Conservation (phyloP, 1,284 basidiomycete genomes). For the Vanrija humicola region DNA sequence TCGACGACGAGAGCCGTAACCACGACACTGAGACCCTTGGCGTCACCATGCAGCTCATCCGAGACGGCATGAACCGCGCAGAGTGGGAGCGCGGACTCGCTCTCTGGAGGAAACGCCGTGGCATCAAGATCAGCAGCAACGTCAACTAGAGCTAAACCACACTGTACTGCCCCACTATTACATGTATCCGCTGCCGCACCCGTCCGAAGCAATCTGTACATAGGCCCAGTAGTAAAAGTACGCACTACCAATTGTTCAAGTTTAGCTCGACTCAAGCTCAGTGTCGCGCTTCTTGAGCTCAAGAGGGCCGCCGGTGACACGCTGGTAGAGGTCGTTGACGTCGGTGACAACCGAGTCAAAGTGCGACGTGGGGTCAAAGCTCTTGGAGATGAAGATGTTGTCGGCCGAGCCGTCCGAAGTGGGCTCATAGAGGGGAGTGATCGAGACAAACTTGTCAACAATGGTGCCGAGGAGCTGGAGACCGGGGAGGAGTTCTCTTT, state of each 20-base stretch:
- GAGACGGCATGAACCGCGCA: conserved; percentile 31
- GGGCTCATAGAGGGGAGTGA: conserved; percentile 84
- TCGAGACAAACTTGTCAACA: conserved; percentile 93
- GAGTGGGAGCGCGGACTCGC: conserved; percentile 30
- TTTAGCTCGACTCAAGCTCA: conserved; percentile 29
- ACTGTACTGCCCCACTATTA: too few relatives aligned
- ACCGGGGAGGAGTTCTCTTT: conserved; percentile 86
- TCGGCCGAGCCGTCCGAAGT: conserved; percentile 67
- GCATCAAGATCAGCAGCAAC: conserved; percentile 3
- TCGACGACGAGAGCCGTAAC: conserved; percentile 75
- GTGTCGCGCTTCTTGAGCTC: conserved; percentile 49
- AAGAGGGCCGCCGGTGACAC: conserved; percentile 56
- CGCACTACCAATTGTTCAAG: not conserved
- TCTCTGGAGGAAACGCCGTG: conserved; percentile 31
- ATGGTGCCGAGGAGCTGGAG: conserved; percentile 89
- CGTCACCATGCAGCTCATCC: conserved; percentile 60
- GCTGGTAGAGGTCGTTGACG: conserved; percentile 87
- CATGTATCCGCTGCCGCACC: too few relatives aligned
- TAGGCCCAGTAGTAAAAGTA: too few relatives aligned
- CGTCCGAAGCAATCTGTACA: too few relatives aligned
- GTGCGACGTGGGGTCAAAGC: conserved; percentile 97
- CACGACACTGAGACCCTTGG: conserved; percentile 68
- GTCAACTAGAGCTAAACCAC: too few relatives aligned
- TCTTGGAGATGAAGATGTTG: conserved; percentile 93
- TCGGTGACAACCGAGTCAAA: conserved; percentile 98